Conservation (phyloP, 2,329 filamentous ascomycete genomes). For the Fusarium acutatum region DNA sequence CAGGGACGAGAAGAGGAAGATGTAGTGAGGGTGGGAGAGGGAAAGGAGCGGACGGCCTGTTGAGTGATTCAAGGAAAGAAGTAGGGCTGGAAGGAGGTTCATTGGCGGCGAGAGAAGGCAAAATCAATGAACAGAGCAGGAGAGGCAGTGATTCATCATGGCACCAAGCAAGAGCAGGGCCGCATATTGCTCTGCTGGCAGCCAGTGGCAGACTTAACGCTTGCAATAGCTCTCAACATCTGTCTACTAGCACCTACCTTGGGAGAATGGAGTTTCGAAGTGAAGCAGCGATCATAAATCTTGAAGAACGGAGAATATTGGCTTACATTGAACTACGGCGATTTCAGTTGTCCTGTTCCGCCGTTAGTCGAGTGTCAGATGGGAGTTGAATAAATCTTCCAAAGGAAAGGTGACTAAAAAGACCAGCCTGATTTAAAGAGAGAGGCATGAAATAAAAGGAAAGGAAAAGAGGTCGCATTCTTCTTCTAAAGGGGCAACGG, state of each 20-base stretch:
- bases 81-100: not conserved
- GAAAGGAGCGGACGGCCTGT: not conserved
- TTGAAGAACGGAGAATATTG: not conserved
- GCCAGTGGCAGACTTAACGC: constrained; percentile 11
- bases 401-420: not conserved
- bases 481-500: not conserved
- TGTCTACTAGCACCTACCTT: not conserved
- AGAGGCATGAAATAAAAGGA: not conserved
- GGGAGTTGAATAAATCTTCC: not conserved
- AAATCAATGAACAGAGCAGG: not conserved
- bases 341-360: not conserved
- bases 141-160: constrained; percentile 31
- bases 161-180: not conserved
- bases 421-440: not conserved
- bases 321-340: constrained; percentile 6
- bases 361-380: not conserved
- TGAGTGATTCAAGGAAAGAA: constrained; percentile 26
- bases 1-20: constrained; percentile 19
- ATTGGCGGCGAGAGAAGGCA: not conserved
- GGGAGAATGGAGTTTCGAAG: not conserved
- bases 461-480: not conserved
- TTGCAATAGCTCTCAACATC: not conserved
- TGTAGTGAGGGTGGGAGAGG: constrained; percentile 5
- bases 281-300: not conserved
- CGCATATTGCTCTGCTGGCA: constrained; percentile 1